phyloP scores from a whole-genome alignment of 1,284 basidiomycete genomes.

The Rhodotorula sp. region DNA sequence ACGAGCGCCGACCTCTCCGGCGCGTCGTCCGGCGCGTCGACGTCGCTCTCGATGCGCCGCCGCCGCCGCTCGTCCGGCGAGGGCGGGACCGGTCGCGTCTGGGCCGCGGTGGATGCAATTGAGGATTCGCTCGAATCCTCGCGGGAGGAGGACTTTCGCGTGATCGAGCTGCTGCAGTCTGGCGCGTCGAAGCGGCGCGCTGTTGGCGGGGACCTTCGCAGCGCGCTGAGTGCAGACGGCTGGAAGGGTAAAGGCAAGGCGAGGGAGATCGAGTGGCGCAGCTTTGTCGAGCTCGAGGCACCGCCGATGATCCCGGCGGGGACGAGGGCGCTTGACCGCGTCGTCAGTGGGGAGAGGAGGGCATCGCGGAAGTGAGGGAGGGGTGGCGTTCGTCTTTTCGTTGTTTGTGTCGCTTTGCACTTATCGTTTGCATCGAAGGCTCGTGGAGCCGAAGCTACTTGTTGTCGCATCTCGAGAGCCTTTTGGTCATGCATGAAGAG shows the following conservation, averaged over 20 bases:
- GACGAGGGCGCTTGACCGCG: slow-evolving; percentile 14
- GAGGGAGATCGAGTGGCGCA: background rate
- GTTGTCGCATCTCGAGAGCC: too few species aligned
- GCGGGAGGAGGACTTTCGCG: slow-evolving; percentile 34
- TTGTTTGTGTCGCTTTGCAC: background rate
- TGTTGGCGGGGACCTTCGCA: slow-evolving; percentile 21
- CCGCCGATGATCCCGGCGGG: slow-evolving; percentile 7
- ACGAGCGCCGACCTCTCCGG: background rate
- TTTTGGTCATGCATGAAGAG: too few species aligned
- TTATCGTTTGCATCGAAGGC: too few species aligned
- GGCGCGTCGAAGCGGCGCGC: slow-evolving; percentile 27
- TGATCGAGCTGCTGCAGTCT: slow-evolving; percentile 23
- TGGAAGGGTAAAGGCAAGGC: slow-evolving; percentile 13
- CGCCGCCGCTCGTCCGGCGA: slow-evolving; percentile 8
- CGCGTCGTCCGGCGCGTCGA: background rate
- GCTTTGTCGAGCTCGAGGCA: slow-evolving; percentile 10
- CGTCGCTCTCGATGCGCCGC: background rate
- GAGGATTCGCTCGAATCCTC: slow-evolving; percentile 31
- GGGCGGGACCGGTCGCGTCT: slow-evolving; percentile 12
- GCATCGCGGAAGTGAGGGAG: background rate
- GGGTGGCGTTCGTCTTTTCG: background rate
- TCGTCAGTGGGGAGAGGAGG: slow-evolving; percentile 19
- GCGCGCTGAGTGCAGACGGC: background rate
- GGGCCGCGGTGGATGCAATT: slow-evolving; percentile 29
- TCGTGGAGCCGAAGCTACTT: too few species aligned